These are phyloP conservation scores for Notholithocarpus densiflorus DNA, from an alignment of 306 rosid genomes.

Conservation along the genomic window DNA sequence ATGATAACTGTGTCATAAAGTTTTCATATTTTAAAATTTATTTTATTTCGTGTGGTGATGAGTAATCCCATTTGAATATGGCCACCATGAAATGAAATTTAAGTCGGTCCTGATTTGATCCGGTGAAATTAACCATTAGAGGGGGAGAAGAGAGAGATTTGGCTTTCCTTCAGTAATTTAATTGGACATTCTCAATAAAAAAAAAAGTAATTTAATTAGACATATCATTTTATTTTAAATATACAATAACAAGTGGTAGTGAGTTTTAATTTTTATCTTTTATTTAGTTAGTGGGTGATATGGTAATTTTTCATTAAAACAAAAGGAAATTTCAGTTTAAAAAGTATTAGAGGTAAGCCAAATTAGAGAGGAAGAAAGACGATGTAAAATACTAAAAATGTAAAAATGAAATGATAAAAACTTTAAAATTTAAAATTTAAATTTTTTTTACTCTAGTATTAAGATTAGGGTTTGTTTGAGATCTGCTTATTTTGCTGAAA, in stretches of 20 bases:
- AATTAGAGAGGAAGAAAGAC: accelerated
- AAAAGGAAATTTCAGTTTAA: accelerated
- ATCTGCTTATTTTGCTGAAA: accelerated
- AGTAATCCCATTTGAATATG: neutral
- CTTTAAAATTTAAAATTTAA: too few relatives aligned
- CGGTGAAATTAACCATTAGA: too few relatives aligned
- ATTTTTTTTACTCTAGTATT: too few relatives aligned
- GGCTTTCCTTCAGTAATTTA: too few relatives aligned
- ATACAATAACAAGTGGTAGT: accelerated
- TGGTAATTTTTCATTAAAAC: accelerated
- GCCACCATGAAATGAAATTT: neutral
- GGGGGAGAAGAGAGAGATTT: accelerated
- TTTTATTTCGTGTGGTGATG: neutral
- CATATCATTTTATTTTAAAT: too few relatives aligned
- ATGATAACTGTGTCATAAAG: neutral
- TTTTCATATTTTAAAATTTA: neutral
- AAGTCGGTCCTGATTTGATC: too few relatives aligned
- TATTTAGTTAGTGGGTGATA: accelerated
- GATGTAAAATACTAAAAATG: too few relatives aligned
- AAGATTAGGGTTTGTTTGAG: too few relatives aligned
- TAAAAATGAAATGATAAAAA: too few relatives aligned
- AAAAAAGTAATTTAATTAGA: too few relatives aligned
- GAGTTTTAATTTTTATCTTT: accelerated
- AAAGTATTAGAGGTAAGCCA: accelerated
- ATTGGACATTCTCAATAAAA: too few relatives aligned